Conservation (phyloP, 2,329 filamentous ascomycete genomes). For the Xylaria sp. region DNA sequence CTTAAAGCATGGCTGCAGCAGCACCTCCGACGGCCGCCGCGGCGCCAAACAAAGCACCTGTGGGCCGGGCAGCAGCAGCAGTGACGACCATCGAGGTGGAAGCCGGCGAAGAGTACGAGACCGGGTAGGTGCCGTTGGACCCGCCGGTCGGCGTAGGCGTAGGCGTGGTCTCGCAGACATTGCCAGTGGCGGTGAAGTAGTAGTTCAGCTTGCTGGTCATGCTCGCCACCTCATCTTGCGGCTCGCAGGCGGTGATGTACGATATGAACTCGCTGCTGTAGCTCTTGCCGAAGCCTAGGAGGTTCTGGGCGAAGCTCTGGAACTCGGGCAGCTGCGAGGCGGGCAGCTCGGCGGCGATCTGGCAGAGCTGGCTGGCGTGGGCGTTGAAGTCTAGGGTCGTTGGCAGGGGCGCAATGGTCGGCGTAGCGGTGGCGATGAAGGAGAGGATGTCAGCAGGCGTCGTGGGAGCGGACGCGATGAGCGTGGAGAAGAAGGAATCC, state of each 20-base stretch:
- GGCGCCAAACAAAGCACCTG: neutral
- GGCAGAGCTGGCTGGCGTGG: neutral
- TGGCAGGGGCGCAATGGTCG: neutral
- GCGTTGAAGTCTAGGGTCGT: neutral
- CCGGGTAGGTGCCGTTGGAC: neutral
- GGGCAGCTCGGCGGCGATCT: neutral
- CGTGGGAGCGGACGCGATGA: neutral
- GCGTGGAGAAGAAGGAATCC: neutral
- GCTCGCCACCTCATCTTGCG: neutral
- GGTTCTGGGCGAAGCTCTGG: neutral
- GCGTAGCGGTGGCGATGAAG: neutral
- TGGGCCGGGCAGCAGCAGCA: constrained; percentile 5
- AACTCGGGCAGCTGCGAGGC: neutral
- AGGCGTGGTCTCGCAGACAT: neutral
- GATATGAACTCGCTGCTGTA: neutral
- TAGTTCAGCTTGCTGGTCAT: neutral
- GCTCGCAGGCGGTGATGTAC: neutral
- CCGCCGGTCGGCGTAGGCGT: neutral
- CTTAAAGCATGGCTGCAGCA: constrained; percentile 2
- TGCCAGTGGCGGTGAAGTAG: neutral
- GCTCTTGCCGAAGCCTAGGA: neutral
- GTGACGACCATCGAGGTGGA: neutral
- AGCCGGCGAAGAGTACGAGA: neutral
- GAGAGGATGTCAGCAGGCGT: constrained; percentile 7
- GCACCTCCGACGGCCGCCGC: neutral